phyloP scores from a whole-genome alignment of 2,329 filamentous ascomycete genomes.

The Alternaria incomplexa region DNA sequence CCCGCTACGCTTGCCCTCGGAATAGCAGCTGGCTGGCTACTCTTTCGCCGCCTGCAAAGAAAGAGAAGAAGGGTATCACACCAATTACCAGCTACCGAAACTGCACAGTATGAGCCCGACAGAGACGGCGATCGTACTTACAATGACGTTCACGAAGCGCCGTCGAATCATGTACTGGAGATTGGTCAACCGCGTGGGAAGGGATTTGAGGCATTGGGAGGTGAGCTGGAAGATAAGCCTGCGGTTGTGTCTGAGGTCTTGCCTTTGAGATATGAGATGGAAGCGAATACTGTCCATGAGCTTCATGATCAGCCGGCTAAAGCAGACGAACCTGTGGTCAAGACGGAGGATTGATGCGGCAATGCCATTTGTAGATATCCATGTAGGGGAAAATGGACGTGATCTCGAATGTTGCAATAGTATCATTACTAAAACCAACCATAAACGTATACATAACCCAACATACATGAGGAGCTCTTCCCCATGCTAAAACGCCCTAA shows the following conservation, averaged over 20 bases:
- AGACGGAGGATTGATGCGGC: background rate
- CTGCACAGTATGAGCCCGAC: background rate
- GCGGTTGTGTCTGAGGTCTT: background rate
- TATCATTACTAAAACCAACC: background rate
- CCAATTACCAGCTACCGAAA: fast-evolving
- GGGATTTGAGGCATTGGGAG: background rate
- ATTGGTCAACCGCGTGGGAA: background rate
- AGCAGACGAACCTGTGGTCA: too few species aligned
- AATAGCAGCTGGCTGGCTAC: background rate
- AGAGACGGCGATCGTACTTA: background rate
- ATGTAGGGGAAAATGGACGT: background rate
- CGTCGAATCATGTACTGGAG: background rate
- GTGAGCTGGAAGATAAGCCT: background rate
- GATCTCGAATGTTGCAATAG: background rate
- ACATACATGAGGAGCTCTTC: background rate
- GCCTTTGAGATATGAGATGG: background rate
- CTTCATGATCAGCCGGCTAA: background rate
- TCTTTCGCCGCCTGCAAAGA: background rate
- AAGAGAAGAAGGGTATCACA: background rate
- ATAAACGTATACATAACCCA: background rate
- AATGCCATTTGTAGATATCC: background rate
- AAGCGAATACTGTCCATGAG: fast-evolving
- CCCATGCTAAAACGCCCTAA: background rate
- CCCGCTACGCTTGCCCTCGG: background rate
- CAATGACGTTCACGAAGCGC: background rate